Conservation (phyloP, 2,329 filamentous ascomycete genomes). For the Paraconiothyrium sp. region DNA sequence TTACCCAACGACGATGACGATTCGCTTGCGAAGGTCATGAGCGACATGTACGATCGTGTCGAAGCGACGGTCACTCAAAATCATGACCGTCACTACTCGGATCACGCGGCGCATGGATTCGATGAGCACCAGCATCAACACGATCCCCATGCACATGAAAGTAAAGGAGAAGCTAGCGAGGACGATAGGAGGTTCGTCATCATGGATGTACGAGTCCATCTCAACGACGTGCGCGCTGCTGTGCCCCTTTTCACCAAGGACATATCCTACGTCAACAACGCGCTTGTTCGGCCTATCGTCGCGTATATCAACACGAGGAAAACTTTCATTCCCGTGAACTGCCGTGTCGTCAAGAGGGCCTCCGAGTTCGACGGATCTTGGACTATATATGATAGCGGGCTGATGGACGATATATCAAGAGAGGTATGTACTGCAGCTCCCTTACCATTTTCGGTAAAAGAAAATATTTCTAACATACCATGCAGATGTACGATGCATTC, state of each 20-base stretch:
- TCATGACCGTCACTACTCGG: slow-evolving; percentile 62
- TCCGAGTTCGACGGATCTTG: slow-evolving; percentile 94
- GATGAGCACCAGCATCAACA: slow-evolving; percentile 35
- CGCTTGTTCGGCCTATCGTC: slow-evolving; percentile 92
- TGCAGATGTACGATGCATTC: slow-evolving; percentile 89
- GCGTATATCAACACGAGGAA: slow-evolving; percentile 97
- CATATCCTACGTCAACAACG: slow-evolving; percentile 95
- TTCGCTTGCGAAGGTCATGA: slow-evolving; percentile 90
- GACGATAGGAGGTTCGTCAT: slow-evolving; percentile 83
- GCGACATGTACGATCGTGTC: slow-evolving; percentile 95
- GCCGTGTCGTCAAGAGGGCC: slow-evolving; percentile 88
- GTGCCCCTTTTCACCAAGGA: slow-evolving; percentile 93
- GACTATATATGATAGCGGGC: slow-evolving; percentile 90
- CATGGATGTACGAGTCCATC: slow-evolving; percentile 92
- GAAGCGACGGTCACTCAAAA: slow-evolving; percentile 90
- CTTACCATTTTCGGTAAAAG: not conserved
- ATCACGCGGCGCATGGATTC: slow-evolving; percentile 44
- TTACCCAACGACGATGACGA: slow-evolving; percentile 89
- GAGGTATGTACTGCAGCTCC: slow-evolving; percentile 62
- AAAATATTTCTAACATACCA: not conserved
- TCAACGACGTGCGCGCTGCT: slow-evolving; percentile 92
- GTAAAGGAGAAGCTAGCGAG: slow-evolving; percentile 23
- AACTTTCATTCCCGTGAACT: slow-evolving; percentile 95
- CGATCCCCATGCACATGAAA: slow-evolving; percentile 23
- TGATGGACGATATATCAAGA: slow-evolving; percentile 92